phyloP scores from a whole-genome alignment of 2,329 filamentous ascomycete species.

The Ophiobolus disseminans region DNA sequence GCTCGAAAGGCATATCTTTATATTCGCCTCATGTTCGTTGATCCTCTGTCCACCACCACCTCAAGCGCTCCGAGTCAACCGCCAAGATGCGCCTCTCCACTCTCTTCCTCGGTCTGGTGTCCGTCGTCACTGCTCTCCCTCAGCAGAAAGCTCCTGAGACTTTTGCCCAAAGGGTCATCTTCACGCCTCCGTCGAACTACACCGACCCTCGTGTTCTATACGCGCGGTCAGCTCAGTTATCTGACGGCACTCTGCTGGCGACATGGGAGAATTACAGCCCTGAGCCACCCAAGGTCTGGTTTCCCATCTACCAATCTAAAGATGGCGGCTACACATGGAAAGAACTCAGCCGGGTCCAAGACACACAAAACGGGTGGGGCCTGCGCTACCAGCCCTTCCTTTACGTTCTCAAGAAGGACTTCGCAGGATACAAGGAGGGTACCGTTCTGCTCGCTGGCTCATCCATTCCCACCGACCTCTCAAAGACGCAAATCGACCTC shows the following conservation, averaged over 20 bases:
- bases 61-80: conserved; percentile 1
- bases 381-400: conserved; percentile 74
- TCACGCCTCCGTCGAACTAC: conserved; percentile 53
- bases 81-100: conserved; percentile 42
- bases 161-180: conserved; percentile 50
- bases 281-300: conserved; percentile 54
- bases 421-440: conserved; percentile 66
- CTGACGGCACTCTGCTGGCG: conserved; percentile 55
- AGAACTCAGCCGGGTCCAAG: conserved; percentile 67
- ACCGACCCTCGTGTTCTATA: conserved; percentile 59
- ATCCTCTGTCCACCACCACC: neutral
- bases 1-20: conserved; percentile 1
- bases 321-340: conserved; percentile 64
- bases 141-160: conserved; percentile 30
- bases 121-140: conserved; percentile 31
- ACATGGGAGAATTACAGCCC: conserved; percentile 64
- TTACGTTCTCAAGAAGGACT: conserved; percentile 65
- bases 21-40: conserved; percentile 4
- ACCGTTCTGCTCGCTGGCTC: conserved; percentile 69
- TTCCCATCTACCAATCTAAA: conserved; percentile 56
- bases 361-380: conserved; percentile 71
- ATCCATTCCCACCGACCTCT: conserved; percentile 65
- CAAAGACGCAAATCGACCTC: conserved; percentile 70
- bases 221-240: conserved; percentile 57
- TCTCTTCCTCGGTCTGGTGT: conserved; percentile 31